These are phyloP conservation scores for Spiromastix sp. DNA, from an alignment of 2,329 filamentous ascomycete genomes.

Conservation along the genomic window DNA sequence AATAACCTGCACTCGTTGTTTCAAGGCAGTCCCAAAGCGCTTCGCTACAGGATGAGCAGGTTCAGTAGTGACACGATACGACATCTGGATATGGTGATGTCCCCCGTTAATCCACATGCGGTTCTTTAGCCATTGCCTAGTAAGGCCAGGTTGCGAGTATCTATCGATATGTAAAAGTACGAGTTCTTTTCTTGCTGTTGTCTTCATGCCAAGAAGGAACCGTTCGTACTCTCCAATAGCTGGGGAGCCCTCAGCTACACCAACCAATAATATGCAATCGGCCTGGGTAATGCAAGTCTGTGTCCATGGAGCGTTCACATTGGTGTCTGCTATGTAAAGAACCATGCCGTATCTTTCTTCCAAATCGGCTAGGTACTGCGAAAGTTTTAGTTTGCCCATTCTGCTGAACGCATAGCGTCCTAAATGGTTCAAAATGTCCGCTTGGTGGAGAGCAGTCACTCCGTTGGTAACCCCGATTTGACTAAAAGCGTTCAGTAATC, in stretches of 20 bases:
- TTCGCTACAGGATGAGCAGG: conserved; percentile 66
- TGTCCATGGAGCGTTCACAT: conserved; percentile 94
- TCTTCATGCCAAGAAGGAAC: conserved; percentile 94
- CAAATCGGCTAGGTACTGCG: conserved; percentile 89
- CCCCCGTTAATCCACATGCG: conserved; percentile 97
- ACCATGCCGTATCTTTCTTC: conserved; percentile 97
- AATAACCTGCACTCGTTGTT: conserved; percentile 84
- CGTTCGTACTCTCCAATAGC: conserved; percentile 93
- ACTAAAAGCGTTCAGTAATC: conserved; percentile 73
- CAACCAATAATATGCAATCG: conserved; percentile 89
- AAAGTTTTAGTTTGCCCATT: conserved; percentile 92
- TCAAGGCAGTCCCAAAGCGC: conserved; percentile 73
- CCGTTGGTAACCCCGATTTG: conserved; percentile 86
- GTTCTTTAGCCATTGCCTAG: conserved; percentile 80
- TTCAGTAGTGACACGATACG: conserved; percentile 65
- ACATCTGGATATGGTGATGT: conserved; percentile 96
- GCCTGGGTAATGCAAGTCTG: conserved; percentile 96
- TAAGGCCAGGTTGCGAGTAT: conserved; percentile 75
- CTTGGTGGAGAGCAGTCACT: conserved; percentile 84
- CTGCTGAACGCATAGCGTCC: conserved; percentile 93
- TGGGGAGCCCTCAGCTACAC: conserved; percentile 79
- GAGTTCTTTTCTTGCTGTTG: conserved; percentile 84
- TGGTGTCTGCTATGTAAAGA: conserved; percentile 92
- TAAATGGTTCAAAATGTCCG: conserved; percentile 86
- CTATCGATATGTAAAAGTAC: conserved; percentile 83